These are phyloP conservation scores for Beta corolliflora DNA, from an alignment of 179 eudicot species.

Conservation along the genomic window DNA sequence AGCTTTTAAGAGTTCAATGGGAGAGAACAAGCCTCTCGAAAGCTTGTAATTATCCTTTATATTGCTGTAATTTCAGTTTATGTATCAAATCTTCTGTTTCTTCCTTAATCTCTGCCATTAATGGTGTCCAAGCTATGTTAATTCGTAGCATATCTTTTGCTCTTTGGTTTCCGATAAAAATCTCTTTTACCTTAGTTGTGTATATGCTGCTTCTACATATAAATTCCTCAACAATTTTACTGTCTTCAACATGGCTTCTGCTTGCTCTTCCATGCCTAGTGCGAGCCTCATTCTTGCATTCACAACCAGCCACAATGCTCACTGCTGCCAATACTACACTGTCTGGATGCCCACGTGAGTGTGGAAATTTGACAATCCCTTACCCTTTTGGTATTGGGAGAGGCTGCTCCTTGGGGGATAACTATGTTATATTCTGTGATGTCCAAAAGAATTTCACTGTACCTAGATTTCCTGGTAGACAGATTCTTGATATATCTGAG, in stretches of 20 bases:
- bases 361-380: conserved; percentile 33
- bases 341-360: conserved; percentile 28
- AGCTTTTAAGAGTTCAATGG: too few relatives aligned
- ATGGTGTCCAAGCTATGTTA: too few relatives aligned
- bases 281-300: background rate
- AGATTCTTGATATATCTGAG: conserved; percentile 39
- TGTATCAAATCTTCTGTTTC: too few relatives aligned
- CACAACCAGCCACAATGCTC: conserved; percentile 22
- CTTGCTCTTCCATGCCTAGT: conserved; percentile 10
- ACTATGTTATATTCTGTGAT: conserved; percentile 15
- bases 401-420: conserved; percentile 21
- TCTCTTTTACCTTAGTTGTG: background rate
- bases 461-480: conserved; percentile 13
- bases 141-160: too few relatives aligned
- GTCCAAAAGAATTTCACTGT: conserved; percentile 3
- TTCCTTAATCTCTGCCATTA: too few relatives aligned
- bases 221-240: background rate
- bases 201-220: background rate
- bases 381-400: conserved; percentile 38
- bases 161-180: background rate
- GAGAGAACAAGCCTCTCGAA: too few relatives aligned
- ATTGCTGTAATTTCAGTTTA: too few relatives aligned
- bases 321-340: conserved; percentile 24
- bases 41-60: too few relatives aligned
- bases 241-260: conserved; percentile 9